Conservation (phyloP, 805 yeast species). For the Candida insectalens region DNA sequence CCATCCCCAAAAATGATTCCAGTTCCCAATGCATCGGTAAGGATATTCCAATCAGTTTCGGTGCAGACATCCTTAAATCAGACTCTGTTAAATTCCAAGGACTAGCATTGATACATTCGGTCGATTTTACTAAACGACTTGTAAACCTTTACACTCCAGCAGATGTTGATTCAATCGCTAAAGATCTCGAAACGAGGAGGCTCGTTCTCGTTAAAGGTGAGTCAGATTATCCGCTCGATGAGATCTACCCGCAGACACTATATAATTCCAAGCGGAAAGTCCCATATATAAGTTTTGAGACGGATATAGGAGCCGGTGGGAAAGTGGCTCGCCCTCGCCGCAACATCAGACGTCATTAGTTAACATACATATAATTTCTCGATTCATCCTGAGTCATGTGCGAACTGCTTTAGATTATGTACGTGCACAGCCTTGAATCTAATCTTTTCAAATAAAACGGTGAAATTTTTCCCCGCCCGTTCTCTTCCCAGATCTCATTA, state of each 20-base stretch:
- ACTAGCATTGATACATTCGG: conserved; percentile 58
- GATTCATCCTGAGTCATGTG: too few relatives aligned
- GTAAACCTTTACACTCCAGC: conserved; percentile 52
- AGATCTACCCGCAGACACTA: conserved; percentile 12
- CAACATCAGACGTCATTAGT: too few relatives aligned
- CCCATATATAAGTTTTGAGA: conserved; percentile 32
- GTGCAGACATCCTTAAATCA: neutral
- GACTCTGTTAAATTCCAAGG: conserved; percentile 30
- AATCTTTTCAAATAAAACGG: too few relatives aligned
- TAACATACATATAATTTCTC: too few relatives aligned
- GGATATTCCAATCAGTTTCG: too few relatives aligned
- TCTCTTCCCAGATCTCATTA: too few relatives aligned
- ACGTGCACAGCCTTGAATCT: too few relatives aligned
- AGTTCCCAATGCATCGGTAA: too few relatives aligned
- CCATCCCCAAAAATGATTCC: conserved; percentile 22
- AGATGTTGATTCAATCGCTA: conserved; percentile 6
- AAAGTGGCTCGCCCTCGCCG: conserved; percentile 40
- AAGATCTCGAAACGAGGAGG: conserved; percentile 14
- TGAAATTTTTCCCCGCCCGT: too few relatives aligned
- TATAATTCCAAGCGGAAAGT: conserved; percentile 3
- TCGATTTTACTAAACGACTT: conserved; percentile 28
- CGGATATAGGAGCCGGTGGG: conserved; percentile 31
- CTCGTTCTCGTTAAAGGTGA: conserved; percentile 48
- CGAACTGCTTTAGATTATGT: too few relatives aligned
- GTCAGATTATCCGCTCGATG: conserved; percentile 52